Percentiles rank a stretch among this genome's conserved stretches.
Conservation (phyloP, 2,329 filamentous ascomycete genomes). For the Fusarium concolor region DNA sequence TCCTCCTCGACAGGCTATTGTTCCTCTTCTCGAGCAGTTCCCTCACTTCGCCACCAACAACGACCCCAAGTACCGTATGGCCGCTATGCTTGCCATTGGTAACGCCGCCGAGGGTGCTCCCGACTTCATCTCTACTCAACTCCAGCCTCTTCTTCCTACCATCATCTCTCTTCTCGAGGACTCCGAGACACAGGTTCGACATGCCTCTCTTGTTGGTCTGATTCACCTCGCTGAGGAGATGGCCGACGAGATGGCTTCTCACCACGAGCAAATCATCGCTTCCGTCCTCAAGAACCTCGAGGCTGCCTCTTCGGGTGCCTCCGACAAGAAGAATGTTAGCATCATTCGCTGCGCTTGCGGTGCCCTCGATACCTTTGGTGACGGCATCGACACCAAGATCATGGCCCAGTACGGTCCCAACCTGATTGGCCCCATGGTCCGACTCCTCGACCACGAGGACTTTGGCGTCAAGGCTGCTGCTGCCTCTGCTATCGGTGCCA, state of each 20-base stretch:
- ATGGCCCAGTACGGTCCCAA: conserved; percentile 85
- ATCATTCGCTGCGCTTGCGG: conserved; percentile 92
- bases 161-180: conserved; percentile 88
- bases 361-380: conserved; percentile 90
- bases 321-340: conserved; percentile 80
- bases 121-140: conserved; percentile 95
- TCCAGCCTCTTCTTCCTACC: conserved; percentile 85
- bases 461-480: conserved; percentile 90
- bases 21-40: conserved; percentile 89
- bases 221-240: conserved; percentile 94
- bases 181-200: conserved; percentile 83
- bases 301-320: conserved; percentile 75
- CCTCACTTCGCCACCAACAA: conserved; percentile 80
- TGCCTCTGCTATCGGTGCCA: conserved; percentile 88
- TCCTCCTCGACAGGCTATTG: conserved; percentile 92
- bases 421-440: conserved; percentile 85
- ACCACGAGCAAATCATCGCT: conserved; percentile 87
- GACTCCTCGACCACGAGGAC: conserved; percentile 85
- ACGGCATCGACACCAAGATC: conserved; percentile 81
- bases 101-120: conserved; percentile 97
- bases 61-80: conserved; percentile 84
- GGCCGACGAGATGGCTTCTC: conserved; percentile 86
- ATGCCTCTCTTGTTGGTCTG: conserved; percentile 87
- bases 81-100: conserved; percentile 90
- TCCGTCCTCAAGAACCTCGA: conserved; percentile 90